These are phyloP conservation scores for Chlorella sp. DNA, from an alignment of 139 green algal species.

Conservation along the genomic window DNA sequence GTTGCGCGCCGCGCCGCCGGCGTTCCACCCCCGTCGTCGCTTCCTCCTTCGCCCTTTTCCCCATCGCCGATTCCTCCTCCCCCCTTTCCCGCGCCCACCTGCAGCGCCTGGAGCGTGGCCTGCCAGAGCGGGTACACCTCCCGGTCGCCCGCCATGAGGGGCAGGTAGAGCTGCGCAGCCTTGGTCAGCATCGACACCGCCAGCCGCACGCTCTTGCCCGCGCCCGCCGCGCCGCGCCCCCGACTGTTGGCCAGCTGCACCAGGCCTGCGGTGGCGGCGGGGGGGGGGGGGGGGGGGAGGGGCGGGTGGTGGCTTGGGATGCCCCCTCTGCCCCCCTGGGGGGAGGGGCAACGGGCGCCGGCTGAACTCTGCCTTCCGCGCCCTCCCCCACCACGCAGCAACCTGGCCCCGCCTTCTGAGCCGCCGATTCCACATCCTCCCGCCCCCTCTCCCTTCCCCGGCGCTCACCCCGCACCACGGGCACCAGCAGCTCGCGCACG, in stretches of 20 bases:
- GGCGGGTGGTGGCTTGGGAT: background rate
- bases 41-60: too few species aligned
- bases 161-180: conserved; percentile 61
- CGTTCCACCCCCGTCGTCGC: too few species aligned
- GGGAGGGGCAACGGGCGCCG: too few species aligned
- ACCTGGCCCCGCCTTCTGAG: too few species aligned
- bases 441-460: too few species aligned
- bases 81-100: conserved; percentile 30
- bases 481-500: conserved; percentile 56
- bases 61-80: too few species aligned
- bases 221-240: conserved; percentile 30
- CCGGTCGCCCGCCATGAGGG: conserved; percentile 27
- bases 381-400: too few species aligned
- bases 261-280: conserved; percentile 34
- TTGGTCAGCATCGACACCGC: conserved; percentile 68
- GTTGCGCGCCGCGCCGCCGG: too few species aligned
- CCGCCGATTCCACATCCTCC: too few species aligned
- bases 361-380: too few species aligned
- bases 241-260: conserved; percentile 9
- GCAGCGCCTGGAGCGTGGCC: conserved; percentile 43
- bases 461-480: conserved; percentile 36
- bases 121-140: conserved; percentile 62
- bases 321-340: too few species aligned
- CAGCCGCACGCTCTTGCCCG: conserved; percentile 62
- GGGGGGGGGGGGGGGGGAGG: background rate